Percentiles rank a stretch among this genome's conserved stretches.
Evolutionary conservation across 2,329 filamentous ascomycete species (phyloP).

Genomic region (Claviceps sp.): DNA sequence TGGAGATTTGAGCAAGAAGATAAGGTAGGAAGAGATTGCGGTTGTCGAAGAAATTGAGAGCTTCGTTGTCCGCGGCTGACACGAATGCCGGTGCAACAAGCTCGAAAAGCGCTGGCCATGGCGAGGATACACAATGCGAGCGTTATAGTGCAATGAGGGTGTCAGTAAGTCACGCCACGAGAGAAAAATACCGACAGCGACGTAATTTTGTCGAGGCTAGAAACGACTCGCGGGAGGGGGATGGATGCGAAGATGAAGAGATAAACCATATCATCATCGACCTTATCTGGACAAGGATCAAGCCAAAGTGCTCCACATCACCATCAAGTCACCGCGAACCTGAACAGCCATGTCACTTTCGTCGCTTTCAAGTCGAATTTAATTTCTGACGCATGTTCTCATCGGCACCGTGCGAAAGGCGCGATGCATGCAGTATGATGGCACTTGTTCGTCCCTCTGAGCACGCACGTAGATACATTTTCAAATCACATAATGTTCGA

Average conservation of each 20-base stretch:
- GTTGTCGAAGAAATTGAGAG: background rate
- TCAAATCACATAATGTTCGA: background rate
- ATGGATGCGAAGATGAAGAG: background rate
- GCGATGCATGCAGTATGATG: background rate
- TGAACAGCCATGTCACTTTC: background rate
- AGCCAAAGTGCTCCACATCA: background rate
- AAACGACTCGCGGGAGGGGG: background rate
- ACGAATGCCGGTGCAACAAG: constrained; percentile 1
- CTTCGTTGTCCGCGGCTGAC: background rate
- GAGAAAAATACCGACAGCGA: background rate
- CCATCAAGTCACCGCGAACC: background rate
- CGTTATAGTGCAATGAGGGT: background rate
- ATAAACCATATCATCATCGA: background rate
- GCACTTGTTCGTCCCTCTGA: background rate
- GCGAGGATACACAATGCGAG: background rate
- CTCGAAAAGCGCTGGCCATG: constrained; percentile 2
- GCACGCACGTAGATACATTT: background rate
- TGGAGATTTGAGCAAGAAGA: background rate
- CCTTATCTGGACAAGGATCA: background rate
- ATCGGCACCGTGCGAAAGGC: too few relatives aligned
- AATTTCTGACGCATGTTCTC: background rate
- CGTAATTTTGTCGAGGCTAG: background rate
- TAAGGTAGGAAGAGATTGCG: background rate
- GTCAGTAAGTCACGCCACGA: background rate
- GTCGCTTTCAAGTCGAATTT: background rate